Conservation (phyloP, 805 yeast genomes). For the Myxozyma mucilagina region DNA sequence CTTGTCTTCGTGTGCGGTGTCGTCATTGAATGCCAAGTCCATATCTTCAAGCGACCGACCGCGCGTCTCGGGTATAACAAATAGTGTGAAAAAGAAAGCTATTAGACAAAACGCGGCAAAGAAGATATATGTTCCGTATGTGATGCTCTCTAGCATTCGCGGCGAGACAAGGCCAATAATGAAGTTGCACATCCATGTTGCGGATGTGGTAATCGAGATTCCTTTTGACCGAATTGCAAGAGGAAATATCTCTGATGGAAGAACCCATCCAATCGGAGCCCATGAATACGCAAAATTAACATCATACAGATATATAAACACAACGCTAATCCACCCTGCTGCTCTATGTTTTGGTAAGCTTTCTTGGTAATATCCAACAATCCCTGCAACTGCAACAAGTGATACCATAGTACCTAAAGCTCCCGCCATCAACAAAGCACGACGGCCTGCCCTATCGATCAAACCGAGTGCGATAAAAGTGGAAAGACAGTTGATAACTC, state of each 20-base stretch:
- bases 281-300: constrained; percentile 57
- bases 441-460: constrained; percentile 65
- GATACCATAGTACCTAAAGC: constrained; percentile 51
- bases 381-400: constrained; percentile 18
- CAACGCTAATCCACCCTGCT: constrained; percentile 38
- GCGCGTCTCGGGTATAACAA: constrained; percentile 25
- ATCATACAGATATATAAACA: constrained; percentile 57
- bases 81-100: constrained; percentile 32
- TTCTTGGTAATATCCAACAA: neutral
- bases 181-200: constrained; percentile 33
- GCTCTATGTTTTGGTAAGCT: neutral
- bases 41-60: constrained; percentile 26
- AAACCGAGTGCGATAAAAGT: constrained; percentile 57
- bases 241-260: constrained; percentile 68
- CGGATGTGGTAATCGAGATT: constrained; percentile 20
- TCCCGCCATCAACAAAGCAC: constrained; percentile 60
- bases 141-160: constrained; percentile 34
- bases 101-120: constrained; percentile 37
- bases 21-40: constrained; percentile 26
- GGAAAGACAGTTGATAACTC: constrained; percentile 49
- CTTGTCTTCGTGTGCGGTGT: constrained; percentile 14
- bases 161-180: constrained; percentile 36
- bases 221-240: constrained; percentile 42
- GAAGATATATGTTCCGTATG: constrained; percentile 38
- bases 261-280: constrained; percentile 61